Base-by-base conservation (phyloP, 1,284 basidiomycete species). In the Puccinia novopanici region DNA sequence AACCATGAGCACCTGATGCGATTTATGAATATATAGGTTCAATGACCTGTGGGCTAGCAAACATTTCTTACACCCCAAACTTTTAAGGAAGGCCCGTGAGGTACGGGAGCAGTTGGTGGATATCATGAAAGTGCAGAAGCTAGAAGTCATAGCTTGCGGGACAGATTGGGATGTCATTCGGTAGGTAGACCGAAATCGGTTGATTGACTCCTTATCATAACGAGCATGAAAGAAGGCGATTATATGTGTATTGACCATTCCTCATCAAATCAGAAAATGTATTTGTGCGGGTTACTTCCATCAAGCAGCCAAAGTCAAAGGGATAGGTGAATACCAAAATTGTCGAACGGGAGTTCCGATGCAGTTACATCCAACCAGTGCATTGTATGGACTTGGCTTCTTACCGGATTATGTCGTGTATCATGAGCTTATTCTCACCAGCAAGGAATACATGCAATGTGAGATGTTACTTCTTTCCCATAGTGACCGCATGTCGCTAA, bases 261-360 rank as follows among this genome's bases (percentile, higher is more conserved):
- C 24, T 10, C 12, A 27, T 37, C 5, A 27, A 2, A 37, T 34
- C 22, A 94, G 96, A 85, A 99, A 98, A 89, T 95, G 95, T 30
- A 98, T 99, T 84, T 92, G 94, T 65, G 93, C 95, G 19, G 97
- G 96, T 34, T 99, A 98, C 87, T 99, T 99, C 89, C 97, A 99
- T 86, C 97, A 99, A 87, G 95, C 97, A 0, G 96, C 96, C 12
- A 89, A 94, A 82, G 95, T 97, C 57, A 99, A 98, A 87, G 96
- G 96, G 85, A 97, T 99, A 82, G 97, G 96, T 82, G 97, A 99
- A 87, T 99, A 98, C 86, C 93, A 96, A 82, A 98, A 99, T 86
- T 93, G 96, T 83, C 90, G 97, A 61, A 95, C 96, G n/a, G 97
- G 95, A 50, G 87, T 89, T 54, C 93, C 93, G 5, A 95, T 94